phyloP scores from a whole-genome alignment of 2,329 filamentous ascomycete genomes.

The Colletotrichum horii region DNA sequence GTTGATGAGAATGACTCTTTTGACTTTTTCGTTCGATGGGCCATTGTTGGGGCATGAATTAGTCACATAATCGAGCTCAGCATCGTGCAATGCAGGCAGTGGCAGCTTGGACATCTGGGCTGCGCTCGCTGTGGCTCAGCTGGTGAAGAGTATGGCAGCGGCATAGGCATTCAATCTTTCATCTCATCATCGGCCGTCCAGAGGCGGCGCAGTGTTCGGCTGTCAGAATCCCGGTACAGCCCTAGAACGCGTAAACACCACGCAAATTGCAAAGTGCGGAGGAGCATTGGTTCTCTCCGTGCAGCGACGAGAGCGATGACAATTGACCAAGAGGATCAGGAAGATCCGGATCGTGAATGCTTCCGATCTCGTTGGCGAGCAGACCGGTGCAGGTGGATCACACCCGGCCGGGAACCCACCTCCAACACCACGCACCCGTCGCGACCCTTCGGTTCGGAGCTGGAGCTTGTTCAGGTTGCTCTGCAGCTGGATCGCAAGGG shows the following conservation, averaged over 20 bases:
- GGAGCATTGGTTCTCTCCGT: fast-evolving
- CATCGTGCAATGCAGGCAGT: neutral
- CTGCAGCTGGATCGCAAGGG: neutral
- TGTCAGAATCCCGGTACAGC: neutral
- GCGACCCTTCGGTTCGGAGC: neutral
- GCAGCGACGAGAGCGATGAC: neutral
- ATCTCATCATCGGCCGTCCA: neutral
- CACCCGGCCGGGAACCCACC: neutral
- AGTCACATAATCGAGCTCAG: neutral
- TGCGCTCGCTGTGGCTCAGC: neutral
- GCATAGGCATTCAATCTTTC: neutral
- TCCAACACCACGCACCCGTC: neutral
- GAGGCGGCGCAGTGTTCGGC: neutral
- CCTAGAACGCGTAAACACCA: neutral
- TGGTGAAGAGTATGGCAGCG: neutral
- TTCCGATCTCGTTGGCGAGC: neutral
- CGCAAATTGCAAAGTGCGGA: neutral
- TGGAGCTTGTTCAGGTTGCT: neutral
- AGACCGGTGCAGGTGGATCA: neutral
- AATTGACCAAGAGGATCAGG: neutral
- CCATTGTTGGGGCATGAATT: neutral
- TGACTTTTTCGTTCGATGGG: neutral
- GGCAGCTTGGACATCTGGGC: neutral
- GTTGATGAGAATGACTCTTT: neutral
- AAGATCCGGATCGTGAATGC: neutral